Evolutionary conservation across 2,329 filamentous ascomycete genomes (phyloP).

Genomic region (Pseudogymnoascus sp.): DNA sequence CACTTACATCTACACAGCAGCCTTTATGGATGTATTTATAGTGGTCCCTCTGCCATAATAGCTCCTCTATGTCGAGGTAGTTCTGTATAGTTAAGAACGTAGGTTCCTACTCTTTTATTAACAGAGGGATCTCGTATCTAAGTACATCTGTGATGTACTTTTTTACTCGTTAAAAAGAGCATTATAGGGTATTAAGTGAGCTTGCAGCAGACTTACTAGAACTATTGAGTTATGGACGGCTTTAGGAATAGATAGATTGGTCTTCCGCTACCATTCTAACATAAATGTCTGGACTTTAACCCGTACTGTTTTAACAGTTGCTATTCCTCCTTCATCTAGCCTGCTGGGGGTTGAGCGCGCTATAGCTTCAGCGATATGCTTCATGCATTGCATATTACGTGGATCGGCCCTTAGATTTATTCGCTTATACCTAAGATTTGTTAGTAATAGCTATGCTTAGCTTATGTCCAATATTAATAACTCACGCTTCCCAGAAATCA

Average conservation of each 20-base stretch:
- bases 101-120: constrained; percentile 15
- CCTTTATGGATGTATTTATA: constrained; percentile 16
- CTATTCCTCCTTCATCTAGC: constrained; percentile 13
- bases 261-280: constrained; percentile 12
- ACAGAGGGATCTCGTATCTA: constrained; percentile 15
- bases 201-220: constrained; percentile 14
- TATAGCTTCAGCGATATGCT: constrained; percentile 19
- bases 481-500: constrained; percentile 11
- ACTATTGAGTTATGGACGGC: constrained; percentile 16
- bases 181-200: constrained; percentile 16
- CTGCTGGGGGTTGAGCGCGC: constrained; percentile 14
- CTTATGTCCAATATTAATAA: no score
- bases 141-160: constrained; percentile 17
- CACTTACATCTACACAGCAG: constrained; percentile 17
- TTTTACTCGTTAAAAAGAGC: constrained; percentile 16
- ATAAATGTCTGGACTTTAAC: constrained; percentile 14
- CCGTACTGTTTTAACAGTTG: constrained; percentile 15
- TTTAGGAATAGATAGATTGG: constrained; percentile 14
- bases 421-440: constrained; percentile 18
- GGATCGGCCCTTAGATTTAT: constrained; percentile 17
- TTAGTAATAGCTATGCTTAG: constrained; percentile 15
- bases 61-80: constrained; percentile 16
- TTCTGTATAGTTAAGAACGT: constrained; percentile 18
- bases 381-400: constrained; percentile 17
- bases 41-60: constrained; percentile 15